A percentile compares a stretch with the other conserved stretches of the same genome.
These are phyloP conservation scores for Verticillium dahliae DNA, from an alignment of 2,329 filamentous ascomycete species.

Conservation along the genomic window DNA sequence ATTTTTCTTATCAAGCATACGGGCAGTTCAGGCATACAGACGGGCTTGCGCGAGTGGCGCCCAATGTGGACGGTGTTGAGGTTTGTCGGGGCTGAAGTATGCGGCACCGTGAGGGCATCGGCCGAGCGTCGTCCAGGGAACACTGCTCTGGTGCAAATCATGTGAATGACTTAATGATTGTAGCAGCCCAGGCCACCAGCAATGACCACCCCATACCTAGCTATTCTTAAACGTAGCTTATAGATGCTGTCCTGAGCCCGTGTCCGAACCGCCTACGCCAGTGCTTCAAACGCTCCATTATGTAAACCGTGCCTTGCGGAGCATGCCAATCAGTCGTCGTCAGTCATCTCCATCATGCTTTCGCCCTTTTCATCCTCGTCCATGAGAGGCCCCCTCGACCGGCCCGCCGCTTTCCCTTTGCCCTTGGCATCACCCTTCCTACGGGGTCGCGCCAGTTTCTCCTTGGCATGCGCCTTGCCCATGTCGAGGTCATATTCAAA, in stretches of 20 bases:
- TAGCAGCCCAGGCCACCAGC: neutral
- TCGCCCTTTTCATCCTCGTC: slow-evolving; percentile 31
- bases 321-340: slow-evolving; percentile 34
- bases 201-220: neutral
- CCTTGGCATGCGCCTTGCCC: slow-evolving; percentile 36
- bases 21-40: neutral
- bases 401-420: slow-evolving; percentile 34
- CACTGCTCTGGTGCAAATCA: neutral
- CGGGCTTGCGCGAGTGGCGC: neutral
- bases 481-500: slow-evolving; percentile 48
- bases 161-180: neutral
- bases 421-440: slow-evolving; percentile 30
- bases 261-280: neutral
- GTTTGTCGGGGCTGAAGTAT: too few relatives aligned
- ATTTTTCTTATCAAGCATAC: neutral
- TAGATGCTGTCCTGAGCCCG: neutral
- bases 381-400: slow-evolving; percentile 22
- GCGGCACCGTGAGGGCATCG: neutral
- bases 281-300: slow-evolving; percentile 1
- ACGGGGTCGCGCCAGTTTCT: slow-evolving; percentile 23
- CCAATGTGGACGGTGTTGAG: too few relatives aligned
- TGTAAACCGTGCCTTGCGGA: neutral
- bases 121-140: neutral
- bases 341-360: slow-evolving; percentile 50
- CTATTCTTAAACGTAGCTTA: neutral